Evolutionary conservation across 2,329 filamentous ascomycete genomes (phyloP).

Genomic region (Sporothrix humicola): DNA sequence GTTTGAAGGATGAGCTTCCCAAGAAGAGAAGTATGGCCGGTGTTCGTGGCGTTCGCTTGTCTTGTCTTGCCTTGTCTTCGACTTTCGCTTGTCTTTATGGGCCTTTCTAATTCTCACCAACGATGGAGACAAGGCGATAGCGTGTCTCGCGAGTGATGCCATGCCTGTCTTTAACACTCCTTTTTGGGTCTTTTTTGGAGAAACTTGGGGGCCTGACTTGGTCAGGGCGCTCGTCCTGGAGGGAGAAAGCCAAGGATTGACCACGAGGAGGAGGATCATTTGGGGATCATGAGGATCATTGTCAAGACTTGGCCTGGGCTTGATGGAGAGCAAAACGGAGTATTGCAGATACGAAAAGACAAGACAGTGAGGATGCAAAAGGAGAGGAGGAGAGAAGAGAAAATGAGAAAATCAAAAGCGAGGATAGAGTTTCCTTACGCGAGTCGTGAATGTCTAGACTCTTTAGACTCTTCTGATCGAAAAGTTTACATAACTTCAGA

Average conservation of each 20-base stretch:
- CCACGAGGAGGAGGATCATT: not conserved
- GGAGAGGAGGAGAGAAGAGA: not conserved
- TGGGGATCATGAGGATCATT: too few species aligned
- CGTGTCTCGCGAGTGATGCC: conserved; percentile 1
- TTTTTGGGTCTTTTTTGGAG: not conserved
- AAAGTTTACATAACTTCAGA: not conserved
- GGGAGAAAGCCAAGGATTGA: not conserved
- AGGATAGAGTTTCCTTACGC: not conserved
- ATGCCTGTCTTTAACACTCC: not conserved
- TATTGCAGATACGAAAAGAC: not conserved
- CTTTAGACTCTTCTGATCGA: not conserved
- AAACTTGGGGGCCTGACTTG: not conserved
- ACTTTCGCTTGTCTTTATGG: not conserved
- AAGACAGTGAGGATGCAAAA: not conserved
- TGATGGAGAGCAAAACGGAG: not conserved
- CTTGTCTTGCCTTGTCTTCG: not conserved
- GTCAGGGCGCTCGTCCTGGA: not conserved
- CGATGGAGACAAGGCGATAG: not conserved
- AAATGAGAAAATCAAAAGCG: not conserved
- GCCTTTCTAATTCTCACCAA: not conserved
- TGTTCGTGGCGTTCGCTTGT: not conserved
- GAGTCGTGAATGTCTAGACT: conserved; percentile 3
- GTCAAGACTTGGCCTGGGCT: not conserved
- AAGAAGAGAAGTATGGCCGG: conserved; percentile 19
- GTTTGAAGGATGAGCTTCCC: conserved; percentile 7